Evolutionary conservation across 164 flowering plant genomes (phyloP).

Genomic region (Warburgia ugandensis): DNA sequence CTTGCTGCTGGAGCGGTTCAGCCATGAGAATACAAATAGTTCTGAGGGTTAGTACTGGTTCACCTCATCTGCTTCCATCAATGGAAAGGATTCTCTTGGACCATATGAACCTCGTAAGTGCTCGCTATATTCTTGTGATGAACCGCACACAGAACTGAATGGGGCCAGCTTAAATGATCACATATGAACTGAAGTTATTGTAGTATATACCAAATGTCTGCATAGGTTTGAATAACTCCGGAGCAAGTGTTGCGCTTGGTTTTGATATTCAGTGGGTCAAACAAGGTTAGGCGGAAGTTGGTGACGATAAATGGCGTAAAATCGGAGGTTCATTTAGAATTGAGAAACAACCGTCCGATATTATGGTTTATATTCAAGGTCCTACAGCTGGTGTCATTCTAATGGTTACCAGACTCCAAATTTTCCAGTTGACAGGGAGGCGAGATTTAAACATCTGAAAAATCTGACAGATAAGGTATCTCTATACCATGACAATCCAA

Average conservation of each 20-base stretch:
- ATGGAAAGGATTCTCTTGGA: background rate
- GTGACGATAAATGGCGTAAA: conserved; percentile 79
- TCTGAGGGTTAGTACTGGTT: background rate
- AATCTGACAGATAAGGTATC: conserved; percentile 64
- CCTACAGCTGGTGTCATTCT: conserved; percentile 84
- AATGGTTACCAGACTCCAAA: conserved; percentile 87
- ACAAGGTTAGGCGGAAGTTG: conserved; percentile 77
- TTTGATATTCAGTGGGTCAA: conserved; percentile 94
- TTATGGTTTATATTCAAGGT: conserved; percentile 87
- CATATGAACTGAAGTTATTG: background rate
- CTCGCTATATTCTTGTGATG: background rate
- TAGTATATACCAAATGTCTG: background rate
- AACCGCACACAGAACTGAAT: background rate
- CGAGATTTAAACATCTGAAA: conserved; percentile 59
- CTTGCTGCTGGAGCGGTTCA: background rate
- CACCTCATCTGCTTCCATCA: background rate
- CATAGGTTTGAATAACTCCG: background rate
- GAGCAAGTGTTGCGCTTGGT: conserved; percentile 81
- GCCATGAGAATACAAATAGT: background rate
- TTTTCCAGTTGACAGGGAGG: conserved; percentile 72
- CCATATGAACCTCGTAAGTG: background rate
- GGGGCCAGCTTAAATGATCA: background rate
- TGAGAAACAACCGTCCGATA: conserved; percentile 75
- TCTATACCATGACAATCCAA: background rate
- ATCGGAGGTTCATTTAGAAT: conserved; percentile 86